These are phyloP conservation scores for Zelonia costaricensis DNA, from an alignment of 208 protist genomes.

Conservation along the genomic window DNA sequence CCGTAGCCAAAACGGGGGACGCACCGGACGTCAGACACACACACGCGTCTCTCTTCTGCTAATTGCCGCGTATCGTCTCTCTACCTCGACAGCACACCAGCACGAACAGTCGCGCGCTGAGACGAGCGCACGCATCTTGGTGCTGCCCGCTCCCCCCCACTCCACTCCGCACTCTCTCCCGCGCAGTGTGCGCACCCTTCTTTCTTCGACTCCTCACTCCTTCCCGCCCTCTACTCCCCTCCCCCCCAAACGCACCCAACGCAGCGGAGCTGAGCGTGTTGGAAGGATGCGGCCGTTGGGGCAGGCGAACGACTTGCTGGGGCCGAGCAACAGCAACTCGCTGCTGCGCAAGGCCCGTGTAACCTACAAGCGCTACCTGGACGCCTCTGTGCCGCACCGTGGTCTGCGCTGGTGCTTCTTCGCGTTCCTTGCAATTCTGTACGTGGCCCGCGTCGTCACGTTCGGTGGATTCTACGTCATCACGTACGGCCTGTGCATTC, in stretches of 20 bases:
- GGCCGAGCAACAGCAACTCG: slow-evolving; percentile 7
- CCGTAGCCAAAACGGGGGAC: too few relatives aligned
- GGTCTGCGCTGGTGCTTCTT: slow-evolving; percentile 77
- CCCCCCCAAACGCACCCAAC: too few relatives aligned
- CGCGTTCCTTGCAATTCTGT: slow-evolving; percentile 64
- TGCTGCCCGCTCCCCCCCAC: not conserved
- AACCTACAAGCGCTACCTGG: slow-evolving; percentile 62
- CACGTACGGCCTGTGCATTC: slow-evolving; percentile 97
- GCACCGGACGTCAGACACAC: too few relatives aligned
- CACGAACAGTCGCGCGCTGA: too few relatives aligned
- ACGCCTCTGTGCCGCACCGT: slow-evolving; percentile 71
- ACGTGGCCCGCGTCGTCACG: slow-evolving; percentile 69
- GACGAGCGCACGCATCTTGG: too few relatives aligned
- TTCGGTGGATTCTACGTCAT: slow-evolving; percentile 95
- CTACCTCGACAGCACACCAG: too few relatives aligned
- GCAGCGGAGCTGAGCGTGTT: too few relatives aligned
- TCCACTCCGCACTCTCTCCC: not conserved
- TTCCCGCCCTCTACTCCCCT: not conserved
- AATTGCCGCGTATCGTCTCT: too few relatives aligned
- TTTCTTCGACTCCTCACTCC: not conserved
- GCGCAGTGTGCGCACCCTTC: not conserved
- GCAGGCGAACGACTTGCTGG: slow-evolving; percentile 12
- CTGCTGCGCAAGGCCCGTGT: slow-evolving; percentile 12
- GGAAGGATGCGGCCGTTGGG: slow-evolving; percentile 21
- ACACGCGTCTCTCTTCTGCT: too few relatives aligned